Base-by-base conservation (phyloP, 106 monocot species). In the Phalaenopsis aphrodite region DNA sequence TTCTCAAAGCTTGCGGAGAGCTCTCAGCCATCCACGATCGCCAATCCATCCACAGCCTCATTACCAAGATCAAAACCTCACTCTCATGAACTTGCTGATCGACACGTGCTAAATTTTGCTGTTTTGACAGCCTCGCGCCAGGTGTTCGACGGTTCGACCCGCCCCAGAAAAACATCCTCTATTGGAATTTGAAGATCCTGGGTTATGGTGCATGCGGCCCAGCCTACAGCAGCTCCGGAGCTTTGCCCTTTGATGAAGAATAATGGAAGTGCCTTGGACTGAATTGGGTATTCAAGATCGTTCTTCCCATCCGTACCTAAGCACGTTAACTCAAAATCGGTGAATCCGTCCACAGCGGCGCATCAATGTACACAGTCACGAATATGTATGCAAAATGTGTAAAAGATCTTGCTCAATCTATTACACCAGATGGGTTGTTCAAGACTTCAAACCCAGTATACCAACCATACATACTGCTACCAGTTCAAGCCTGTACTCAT, bases 1-100 rank as follows among this genome's bases (percentile, higher is more conserved):
- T 46, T 12, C 81, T 81, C 81, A 81, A 81, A 52, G 52, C 74
- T 41, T 81, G 74, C 74, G 81, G 24, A 19, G 42, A 41, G 41
- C 71, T 75, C 11, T 42, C 23, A 3, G 56, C 75, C 16, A 23
- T 81, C 23, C 42, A 57, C 24, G 75, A 81, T 58, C 75, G 74
- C 24, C 57, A 42, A 38, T 43, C 75, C 38, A 75, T 81, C 42
- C 81, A 81, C 56, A 18, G 56, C 23, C 56, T 75, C 75, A 42
- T 75, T 75, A 45, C n/a, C n/a, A 81, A 81, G 21, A 30, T 9
- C 42, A 39, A 52, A 56, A 81, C 41, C 21, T 75, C 74, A 49
- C 75, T 5, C 14, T 45, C 58, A 43, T 12, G 75, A 81, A 81
- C 42, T 75, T 58, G 14, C 19, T 75, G 7, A 58, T 81, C 5